Evolutionary conservation across 768 basidiomycete species (phyloP), one percentile per base, ranked within the genome.

Genomic region (Pleurotus tuber-regium): DNA sequence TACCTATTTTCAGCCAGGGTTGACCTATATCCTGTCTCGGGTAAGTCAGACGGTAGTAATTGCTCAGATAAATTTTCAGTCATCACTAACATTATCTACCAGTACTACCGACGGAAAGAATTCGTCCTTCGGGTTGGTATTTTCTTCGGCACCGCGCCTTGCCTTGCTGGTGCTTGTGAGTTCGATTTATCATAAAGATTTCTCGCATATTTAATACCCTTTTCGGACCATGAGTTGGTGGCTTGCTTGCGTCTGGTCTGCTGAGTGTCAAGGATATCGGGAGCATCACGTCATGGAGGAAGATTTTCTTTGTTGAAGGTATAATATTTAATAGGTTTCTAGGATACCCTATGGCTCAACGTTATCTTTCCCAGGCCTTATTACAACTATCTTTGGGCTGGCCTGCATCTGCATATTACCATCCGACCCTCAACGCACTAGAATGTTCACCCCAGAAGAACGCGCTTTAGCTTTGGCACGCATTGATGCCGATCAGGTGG

Each of bases 221-320:
- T n/a, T n/a, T 16, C 8, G 3, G 25, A 16, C 18, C 24, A 18
- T 50, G 51, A 28, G 46, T 39, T 49, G 70, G 71, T 14, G 71
- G 71, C n/a, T 58, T 72, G 7, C 56, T 72, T 21, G 70, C 71
- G 2, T 72, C 71, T 10, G 70, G 71, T 25, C 61, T 72, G 23
- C 59, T 71, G n/a, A 60, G 61, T 1, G 49, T 72, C 1, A 47
- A 60, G 7, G 65, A 72, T 52, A 60, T 72, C 41, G 69, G 70
- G 1, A 49, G 54, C 12, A 63, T 71, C 2, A 62, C 54, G 18
- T 56, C 63, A 26, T 72, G 71, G 71, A 54, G 69, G 38, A 72
- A 72, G 63, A 68, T 68, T 31, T 68, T 68, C 59, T 55, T 68
- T 21, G 54, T 68, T 14, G 67, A 68, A 60, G 67, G 66, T 59